Evolutionary conservation across 1,139 yeast genomes (phyloP).

Genomic region (Candida sp.): DNA sequence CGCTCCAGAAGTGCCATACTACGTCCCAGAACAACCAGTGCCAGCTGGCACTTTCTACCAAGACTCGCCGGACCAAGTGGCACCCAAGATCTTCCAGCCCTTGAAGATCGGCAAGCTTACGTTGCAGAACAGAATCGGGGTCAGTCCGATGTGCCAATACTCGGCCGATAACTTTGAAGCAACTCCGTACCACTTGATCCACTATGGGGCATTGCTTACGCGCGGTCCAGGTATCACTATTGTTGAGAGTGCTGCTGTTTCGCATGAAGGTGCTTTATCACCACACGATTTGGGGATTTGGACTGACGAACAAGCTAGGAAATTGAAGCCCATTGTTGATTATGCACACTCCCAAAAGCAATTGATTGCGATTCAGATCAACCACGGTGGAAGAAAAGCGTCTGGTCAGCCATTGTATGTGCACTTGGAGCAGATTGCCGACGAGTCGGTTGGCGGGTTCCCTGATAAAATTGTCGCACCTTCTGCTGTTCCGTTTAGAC

Average conservation of each 20-base stretch:
- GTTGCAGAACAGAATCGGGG: constrained; percentile 56
- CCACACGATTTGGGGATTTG: constrained; percentile 55
- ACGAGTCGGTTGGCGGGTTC: constrained; percentile 43
- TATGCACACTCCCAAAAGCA: constrained; percentile 58
- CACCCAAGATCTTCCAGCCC: constrained; percentile 23
- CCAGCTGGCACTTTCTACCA: constrained; percentile 22
- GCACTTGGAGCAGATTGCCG: constrained; percentile 35
- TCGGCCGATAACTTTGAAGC: constrained; percentile 39
- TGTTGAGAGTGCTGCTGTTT: constrained; percentile 55
- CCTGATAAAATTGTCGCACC: constrained; percentile 50
- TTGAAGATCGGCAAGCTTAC: constrained; percentile 27
- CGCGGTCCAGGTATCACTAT: constrained; percentile 59
- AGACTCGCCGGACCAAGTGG: constrained; percentile 13
- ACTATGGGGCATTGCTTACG: constrained; percentile 45
- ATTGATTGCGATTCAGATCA: constrained; percentile 55
- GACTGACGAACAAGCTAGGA: constrained; percentile 53
- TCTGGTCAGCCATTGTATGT: constrained; percentile 37
- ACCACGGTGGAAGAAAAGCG: constrained; percentile 63
- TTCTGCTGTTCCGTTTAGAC: constrained; percentile 41
- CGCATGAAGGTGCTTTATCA: constrained; percentile 46
- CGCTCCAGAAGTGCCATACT: constrained; percentile 16
- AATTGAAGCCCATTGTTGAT: constrained; percentile 53
- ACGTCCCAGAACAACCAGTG: constrained; percentile 21
- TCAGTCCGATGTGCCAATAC: constrained; percentile 68
- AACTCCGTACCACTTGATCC: constrained; percentile 52